Evolutionary conservation across 83 land plant species (phyloP), one percentile per base, ranked within the genome.

Genomic region (Picea engelmannii): DNA sequence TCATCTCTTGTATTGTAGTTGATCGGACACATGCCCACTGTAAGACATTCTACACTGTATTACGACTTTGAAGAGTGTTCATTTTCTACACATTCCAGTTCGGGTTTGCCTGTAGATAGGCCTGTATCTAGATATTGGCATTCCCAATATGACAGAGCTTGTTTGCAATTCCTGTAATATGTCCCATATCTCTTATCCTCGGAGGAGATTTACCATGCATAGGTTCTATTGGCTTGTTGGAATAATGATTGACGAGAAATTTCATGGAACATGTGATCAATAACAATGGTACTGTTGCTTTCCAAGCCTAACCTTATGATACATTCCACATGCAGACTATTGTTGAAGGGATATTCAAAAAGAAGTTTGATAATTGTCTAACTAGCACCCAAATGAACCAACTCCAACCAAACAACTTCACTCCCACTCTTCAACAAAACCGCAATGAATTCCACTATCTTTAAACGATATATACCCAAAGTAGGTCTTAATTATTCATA

Each of bases 311-410:
- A 94, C 8, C 83, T 81, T 49, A 98, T 80, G 21, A 96, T 91
- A 35, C 84, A 88, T 80, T 98, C 99, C 79, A 98, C 95, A 70
- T 98, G 99, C 85, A 98, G 76, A 82, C 92, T 90, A 79, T 94
- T 98, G 83, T 96, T 98, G 84, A 88, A 98, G 17, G 97, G 96
- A 66, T 98, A 98, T 90, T 98, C 93, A 75, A 93, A 95, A 86
- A 97, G 93, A 21, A 95, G 90, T 80, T 92, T 90, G 62, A 97
- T 67, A 31, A 92, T 80, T 66, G 85, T 83, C 79, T 82, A 78
- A 61, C 95, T 90, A 17, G 98, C 94, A 71, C 95, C 97, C n/a
- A 92, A 84, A 47, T 78, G 76, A 65, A 95, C 86, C 80, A 97
- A 85, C 78, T 92, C 98, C 61, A 92, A 80, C 79, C 93, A 89